Evolutionary conservation across 306 rosid genomes (phyloP).

Genomic region (Acacia acuminata): DNA sequence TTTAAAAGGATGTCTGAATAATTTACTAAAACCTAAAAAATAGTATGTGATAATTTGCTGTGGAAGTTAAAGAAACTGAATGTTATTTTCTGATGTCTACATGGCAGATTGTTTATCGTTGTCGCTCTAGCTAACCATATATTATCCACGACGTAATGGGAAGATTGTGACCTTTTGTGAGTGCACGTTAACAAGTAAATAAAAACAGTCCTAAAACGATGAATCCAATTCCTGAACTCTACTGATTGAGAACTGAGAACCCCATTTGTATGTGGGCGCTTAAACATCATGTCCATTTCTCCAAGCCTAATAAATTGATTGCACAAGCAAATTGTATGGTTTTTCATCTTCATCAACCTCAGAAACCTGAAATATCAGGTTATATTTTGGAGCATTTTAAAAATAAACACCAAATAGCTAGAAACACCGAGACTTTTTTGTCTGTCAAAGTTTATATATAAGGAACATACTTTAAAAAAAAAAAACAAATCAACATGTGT

Average conservation of each 20-base stretch:
- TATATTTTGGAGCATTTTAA: not conserved
- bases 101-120: not conserved
- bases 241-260: not conserved
- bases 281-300: not conserved
- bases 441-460: not conserved
- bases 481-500: not conserved
- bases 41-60: not conserved
- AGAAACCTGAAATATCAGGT: not conserved
- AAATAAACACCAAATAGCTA: not conserved
- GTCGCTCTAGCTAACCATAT: conserved; percentile 1
- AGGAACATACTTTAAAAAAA: not conserved
- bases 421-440: not conserved
- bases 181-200: not conserved
- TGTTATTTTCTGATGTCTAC: not conserved
- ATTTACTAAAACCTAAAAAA: not conserved
- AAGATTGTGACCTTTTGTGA: not conserved
- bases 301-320: not conserved
- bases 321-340: not conserved
- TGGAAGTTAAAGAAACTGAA: not conserved
- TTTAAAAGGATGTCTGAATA: not conserved
- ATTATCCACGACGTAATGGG: not conserved
- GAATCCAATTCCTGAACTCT: not conserved
- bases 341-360: not conserved
- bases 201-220: not conserved
- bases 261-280: not conserved